A percentile compares a stretch with the other conserved stretches of the same genome.
Evolutionary conservation across 768 basidiomycete species (phyloP).

Genomic region (Butyriboletus loyo): DNA sequence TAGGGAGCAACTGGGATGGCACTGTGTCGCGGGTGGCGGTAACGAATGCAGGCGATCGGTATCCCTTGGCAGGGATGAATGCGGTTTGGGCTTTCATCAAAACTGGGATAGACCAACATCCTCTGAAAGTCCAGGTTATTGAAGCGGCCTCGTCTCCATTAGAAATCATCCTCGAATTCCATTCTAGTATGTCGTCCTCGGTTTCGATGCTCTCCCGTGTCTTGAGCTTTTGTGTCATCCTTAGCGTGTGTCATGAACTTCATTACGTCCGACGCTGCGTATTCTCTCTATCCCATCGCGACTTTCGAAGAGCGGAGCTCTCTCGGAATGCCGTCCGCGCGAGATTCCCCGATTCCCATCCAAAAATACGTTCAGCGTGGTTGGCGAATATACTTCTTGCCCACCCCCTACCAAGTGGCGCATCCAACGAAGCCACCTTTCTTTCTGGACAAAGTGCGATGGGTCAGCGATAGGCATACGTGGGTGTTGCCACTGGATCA

Average conservation of each 20-base stretch:
- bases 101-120: background rate
- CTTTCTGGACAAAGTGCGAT: constrained; percentile 23
- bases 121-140: constrained; percentile 41
- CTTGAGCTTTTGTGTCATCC: constrained; percentile 12
- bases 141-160: constrained; percentile 17
- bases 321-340: constrained; percentile 18
- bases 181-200: constrained; percentile 39
- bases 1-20: constrained; percentile 18
- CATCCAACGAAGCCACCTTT: constrained; percentile 9
- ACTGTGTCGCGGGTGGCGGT: background rate
- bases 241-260: constrained; percentile 33
- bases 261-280: constrained; percentile 40
- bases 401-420: background rate
- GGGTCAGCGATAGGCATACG: constrained; percentile 30
- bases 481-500: constrained; percentile 33
- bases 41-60: fast-evolving
- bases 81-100: constrained; percentile 28
- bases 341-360: constrained; percentile 5
- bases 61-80: constrained; percentile 3
- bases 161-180: constrained; percentile 42
- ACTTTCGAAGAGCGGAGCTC: constrained; percentile 37
- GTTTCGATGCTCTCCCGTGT: background rate
- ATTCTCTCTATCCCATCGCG: constrained; percentile 39
- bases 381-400: constrained; percentile 19
- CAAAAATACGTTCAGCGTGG: constrained; percentile 39